Evolutionary conservation across 169 alveolate genomes (phyloP).

Genomic region (Theileria annulata): DNA sequence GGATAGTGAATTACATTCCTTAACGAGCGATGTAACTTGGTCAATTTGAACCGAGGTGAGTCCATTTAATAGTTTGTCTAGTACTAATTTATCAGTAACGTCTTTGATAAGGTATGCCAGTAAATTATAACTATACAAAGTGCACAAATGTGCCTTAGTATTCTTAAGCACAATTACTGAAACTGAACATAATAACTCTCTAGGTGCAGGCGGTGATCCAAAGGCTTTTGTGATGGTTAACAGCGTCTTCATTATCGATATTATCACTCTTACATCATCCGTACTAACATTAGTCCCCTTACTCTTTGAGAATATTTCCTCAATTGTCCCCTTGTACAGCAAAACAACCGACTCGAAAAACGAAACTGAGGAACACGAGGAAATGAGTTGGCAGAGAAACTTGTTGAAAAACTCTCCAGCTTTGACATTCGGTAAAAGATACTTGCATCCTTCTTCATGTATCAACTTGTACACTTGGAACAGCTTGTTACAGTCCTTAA

Average conservation of each 20-base stretch:
- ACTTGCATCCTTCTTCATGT: conserved; percentile 39
- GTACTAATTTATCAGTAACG: neutral
- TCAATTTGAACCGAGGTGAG: conserved; percentile 28
- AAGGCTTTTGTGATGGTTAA: conserved; percentile 44
- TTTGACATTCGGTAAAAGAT: conserved; percentile 46
- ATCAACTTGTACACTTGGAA: conserved; percentile 25
- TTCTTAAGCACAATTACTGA: conserved; percentile 24
- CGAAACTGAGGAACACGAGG: conserved; percentile 31
- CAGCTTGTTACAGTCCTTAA: conserved; percentile 22
- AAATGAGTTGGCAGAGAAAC: conserved; percentile 47
- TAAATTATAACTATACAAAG: conserved; percentile 56
- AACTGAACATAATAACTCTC: conserved; percentile 20
- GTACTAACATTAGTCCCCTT: conserved; percentile 14
- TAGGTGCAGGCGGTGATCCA: conserved; percentile 62
- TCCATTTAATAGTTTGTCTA: neutral
- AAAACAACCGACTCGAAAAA: conserved; percentile 20
- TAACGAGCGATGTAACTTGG: conserved; percentile 47
- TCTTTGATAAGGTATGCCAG: conserved; percentile 49
- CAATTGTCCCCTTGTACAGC: conserved; percentile 30
- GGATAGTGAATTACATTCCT: conserved; percentile 44
- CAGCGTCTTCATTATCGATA: conserved; percentile 52
- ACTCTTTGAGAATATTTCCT: neutral
- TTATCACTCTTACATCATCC: conserved; percentile 41
- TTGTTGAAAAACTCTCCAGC: conserved; percentile 47
- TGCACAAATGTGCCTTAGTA: conserved; percentile 51